phyloP scores from a whole-genome alignment of 1,284 basidiomycete species.

The Fomitopsis schrenkii region DNA sequence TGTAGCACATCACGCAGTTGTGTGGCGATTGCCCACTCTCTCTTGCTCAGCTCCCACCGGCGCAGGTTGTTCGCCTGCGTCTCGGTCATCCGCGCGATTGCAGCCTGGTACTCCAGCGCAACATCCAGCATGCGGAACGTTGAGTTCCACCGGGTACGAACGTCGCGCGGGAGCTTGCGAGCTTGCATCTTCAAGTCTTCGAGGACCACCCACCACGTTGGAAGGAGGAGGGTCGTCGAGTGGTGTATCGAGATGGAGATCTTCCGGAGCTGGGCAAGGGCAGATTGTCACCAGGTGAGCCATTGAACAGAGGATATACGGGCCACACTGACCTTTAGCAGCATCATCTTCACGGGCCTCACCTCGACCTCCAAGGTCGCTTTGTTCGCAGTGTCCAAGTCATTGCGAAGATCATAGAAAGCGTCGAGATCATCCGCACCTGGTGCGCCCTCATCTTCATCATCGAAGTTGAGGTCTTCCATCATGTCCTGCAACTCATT shows the following conservation, averaged over 20 bases:
- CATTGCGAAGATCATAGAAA: not conserved
- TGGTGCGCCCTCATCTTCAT: not conserved
- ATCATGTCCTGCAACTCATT: not conserved
- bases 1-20: slow-evolving; percentile 25
- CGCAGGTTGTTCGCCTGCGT: slow-evolving; percentile 10
- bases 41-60: slow-evolving; percentile 9
- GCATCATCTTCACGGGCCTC: slow-evolving; percentile 13
- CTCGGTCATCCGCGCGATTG: not conserved
- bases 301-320: not conserved
- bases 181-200: not conserved
- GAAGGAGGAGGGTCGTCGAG: not conserved
- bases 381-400: not conserved
- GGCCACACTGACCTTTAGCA: not conserved
- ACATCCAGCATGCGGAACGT: slow-evolving; percentile 16
- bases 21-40: slow-evolving; percentile 18
- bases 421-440: not conserved
- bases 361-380: slow-evolving; percentile 5
- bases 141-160: slow-evolving; percentile 32
- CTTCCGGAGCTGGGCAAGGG: not conserved
- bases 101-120: not conserved
- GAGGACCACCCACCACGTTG: not conserved
- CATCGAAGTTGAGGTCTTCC: slow-evolving; percentile 1
- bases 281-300: not conserved
- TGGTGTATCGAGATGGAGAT: not conserved
- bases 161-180: slow-evolving; percentile 15